Evolutionary conservation across 768 basidiomycete genomes (phyloP), one percentile per base, ranked within the genome.

Genomic region (Pleurotus ostreatus): DNA sequence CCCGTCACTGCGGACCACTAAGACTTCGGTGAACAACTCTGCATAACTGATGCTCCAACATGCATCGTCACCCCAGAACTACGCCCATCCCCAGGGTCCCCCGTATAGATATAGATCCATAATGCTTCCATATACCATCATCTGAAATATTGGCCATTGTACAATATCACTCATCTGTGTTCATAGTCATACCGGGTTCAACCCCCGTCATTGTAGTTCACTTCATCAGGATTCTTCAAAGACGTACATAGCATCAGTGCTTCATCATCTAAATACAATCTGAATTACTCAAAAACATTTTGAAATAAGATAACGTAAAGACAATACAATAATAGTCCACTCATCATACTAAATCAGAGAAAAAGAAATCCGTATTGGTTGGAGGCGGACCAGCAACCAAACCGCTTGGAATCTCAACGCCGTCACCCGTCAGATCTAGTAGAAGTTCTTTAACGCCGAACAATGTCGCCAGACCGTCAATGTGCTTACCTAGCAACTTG

Each of bases 371-470:
- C 48, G 80, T 84, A 63, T 88, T 90, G 13, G 76, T 71, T 11
- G 92, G 92, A 51, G 92, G 89, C 38, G 86, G 82, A 11, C 92
- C 90, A n/a, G 88, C 78, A 46, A 79, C 73, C 53, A 94, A 73
- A 25, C 86, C 85, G 59, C 86, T 88, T 3, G 93, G 93, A 64
- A 96, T 92, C 65, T 94, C 90, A 13, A 94, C 88, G 72, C 83
- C 86, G 68, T 94, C 93, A 5, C 93, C 94, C 1, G 89, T 88
- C 39, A 97, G 76, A 72, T 95, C 94, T 90, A 62, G 11, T 57
- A 3, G 26, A 37, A 57, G 26, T 25, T 15, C 37, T 55, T 60
- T 30, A 60, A 51, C 30, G 11, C 30, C 30, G 8, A 25, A 25
- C 30, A 9, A 11, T 34, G 30, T 34, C 30, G 30, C 30, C 11